Conservation (phyloP, 257 asterid species). For the Solanum paucissectum region DNA sequence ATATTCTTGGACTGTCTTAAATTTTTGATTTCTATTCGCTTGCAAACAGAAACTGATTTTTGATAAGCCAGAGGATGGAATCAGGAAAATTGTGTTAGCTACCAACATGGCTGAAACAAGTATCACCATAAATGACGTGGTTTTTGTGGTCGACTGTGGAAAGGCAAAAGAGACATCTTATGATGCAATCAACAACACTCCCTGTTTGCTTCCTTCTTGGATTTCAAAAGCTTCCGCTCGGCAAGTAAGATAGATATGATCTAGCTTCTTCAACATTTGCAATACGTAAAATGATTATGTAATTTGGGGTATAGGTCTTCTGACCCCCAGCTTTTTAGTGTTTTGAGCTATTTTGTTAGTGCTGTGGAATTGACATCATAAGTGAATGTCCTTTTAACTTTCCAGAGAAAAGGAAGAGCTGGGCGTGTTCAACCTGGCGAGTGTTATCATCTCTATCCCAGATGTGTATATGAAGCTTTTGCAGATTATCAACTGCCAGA, state of each 20-base stretch:
- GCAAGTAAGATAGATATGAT: constrained; percentile 37
- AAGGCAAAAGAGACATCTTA: constrained; percentile 95
- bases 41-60: constrained; percentile 68
- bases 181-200: constrained; percentile 94
- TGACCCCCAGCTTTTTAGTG: neutral
- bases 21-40: neutral
- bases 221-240: constrained; percentile 94
- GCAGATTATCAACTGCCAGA: constrained; percentile 95
- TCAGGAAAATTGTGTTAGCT: constrained; percentile 89
- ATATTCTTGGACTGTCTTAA: neutral
- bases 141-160: constrained; percentile 93
- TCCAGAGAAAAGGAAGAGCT: constrained; percentile 94
- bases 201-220: constrained; percentile 95
- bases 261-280: neutral
- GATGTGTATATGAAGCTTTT: constrained; percentile 74
- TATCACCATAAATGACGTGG: constrained; percentile 90
- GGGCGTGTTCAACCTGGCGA: constrained; percentile 99
- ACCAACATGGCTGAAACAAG: constrained; percentile 98
- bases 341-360: neutral
- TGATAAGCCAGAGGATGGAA: constrained; percentile 72
- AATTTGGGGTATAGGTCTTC: neutral
- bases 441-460: constrained; percentile 91
- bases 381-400: constrained; percentile 5
- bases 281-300: neutral
- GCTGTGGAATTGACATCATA: neutral